Evolutionary conservation across 768 basidiomycete genomes (phyloP).

Genomic region (Tricholomella constricta): DNA sequence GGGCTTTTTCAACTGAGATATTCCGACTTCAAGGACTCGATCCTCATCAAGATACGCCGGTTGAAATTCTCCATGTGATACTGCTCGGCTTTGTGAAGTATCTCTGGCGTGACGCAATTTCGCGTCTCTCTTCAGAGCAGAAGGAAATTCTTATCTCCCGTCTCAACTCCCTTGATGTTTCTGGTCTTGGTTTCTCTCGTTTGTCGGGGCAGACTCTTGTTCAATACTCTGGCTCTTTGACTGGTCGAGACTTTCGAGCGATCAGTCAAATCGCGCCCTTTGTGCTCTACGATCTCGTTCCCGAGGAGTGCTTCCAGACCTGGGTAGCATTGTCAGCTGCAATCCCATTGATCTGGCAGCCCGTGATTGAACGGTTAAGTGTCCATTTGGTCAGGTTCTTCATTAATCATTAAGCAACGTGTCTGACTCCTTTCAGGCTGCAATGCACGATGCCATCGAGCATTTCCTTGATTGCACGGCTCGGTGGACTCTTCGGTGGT

Average conservation of each 20-base stretch:
- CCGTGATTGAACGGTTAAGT: slow-evolving; percentile 30
- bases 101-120: slow-evolving; percentile 42
- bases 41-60: slow-evolving; percentile 44
- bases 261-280: slow-evolving; percentile 34
- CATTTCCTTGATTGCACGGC: slow-evolving; percentile 29
- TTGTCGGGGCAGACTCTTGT: slow-evolving; percentile 35
- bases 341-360: slow-evolving; percentile 36
- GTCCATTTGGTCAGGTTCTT: slow-evolving; percentile 25
- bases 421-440: too few species aligned
- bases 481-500: slow-evolving; percentile 26
- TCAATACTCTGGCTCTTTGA: slow-evolving; percentile 33
- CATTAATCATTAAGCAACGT: slow-evolving; percentile 5
- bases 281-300: slow-evolving; percentile 34
- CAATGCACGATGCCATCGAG: slow-evolving; percentile 25
- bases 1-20: neutral
- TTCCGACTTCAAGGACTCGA: slow-evolving; percentile 36
- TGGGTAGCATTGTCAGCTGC: slow-evolving; percentile 32
- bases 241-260: slow-evolving; percentile 30
- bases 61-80: slow-evolving; percentile 46
- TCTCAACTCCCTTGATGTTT: slow-evolving; percentile 30
- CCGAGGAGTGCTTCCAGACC: slow-evolving; percentile 15
- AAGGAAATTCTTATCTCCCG: slow-evolving; percentile 26
- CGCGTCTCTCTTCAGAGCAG: slow-evolving; percentile 22
- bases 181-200: slow-evolving; percentile 32
- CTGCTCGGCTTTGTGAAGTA: slow-evolving; percentile 51